Evolutionary conservation across 2,329 filamentous ascomycete species (phyloP).

Genomic region (Parascedosporium putredinis): DNA sequence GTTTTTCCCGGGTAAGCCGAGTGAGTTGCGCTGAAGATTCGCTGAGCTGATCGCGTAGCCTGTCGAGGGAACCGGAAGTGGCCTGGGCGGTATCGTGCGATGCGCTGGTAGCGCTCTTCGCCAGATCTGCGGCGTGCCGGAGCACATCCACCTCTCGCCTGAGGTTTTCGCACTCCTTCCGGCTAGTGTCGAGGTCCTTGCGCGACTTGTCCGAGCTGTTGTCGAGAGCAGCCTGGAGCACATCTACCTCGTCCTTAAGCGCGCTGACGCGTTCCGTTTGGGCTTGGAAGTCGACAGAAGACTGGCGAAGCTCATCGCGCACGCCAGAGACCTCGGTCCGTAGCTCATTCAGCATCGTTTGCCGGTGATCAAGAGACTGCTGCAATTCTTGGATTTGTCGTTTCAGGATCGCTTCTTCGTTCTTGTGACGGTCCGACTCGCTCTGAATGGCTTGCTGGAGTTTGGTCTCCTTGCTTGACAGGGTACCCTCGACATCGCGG

Average conservation of each 20-base stretch:
- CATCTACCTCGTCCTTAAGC: slow-evolving; percentile 67
- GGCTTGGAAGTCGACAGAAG: slow-evolving; percentile 50
- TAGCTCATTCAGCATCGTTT: slow-evolving; percentile 53
- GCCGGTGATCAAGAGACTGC: slow-evolving; percentile 57
- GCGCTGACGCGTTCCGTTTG: slow-evolving; percentile 56
- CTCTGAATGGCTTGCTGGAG: slow-evolving; percentile 55
- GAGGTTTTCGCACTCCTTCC: slow-evolving; percentile 18
- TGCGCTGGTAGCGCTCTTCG: slow-evolving; percentile 18
- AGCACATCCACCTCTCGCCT: slow-evolving; percentile 28
- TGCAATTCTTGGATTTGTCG: slow-evolving; percentile 68
- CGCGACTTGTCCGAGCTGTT: slow-evolving; percentile 50
- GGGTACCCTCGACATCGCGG: slow-evolving; percentile 54
- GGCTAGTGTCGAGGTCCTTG: slow-evolving; percentile 19
- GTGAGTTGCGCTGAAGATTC: slow-evolving; percentile 48
- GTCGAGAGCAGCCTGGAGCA: slow-evolving; percentile 56
- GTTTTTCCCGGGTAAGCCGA: slow-evolving; percentile 48
- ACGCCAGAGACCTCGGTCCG: slow-evolving; percentile 55
- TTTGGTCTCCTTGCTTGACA: slow-evolving; percentile 57
- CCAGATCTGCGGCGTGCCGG: slow-evolving; percentile 16
- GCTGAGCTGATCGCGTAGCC: slow-evolving; percentile 45
- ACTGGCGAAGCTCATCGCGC: slow-evolving; percentile 60
- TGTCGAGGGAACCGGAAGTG: slow-evolving; percentile 34
- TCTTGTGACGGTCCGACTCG: slow-evolving; percentile 60
- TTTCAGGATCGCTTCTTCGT: slow-evolving; percentile 58
- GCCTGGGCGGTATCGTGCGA: slow-evolving; percentile 24